Percentiles rank a stretch among this genome's conserved stretches.
Evolutionary conservation across 768 basidiomycete genomes (phyloP).

Genomic region (Lyophyllum shimeji): DNA sequence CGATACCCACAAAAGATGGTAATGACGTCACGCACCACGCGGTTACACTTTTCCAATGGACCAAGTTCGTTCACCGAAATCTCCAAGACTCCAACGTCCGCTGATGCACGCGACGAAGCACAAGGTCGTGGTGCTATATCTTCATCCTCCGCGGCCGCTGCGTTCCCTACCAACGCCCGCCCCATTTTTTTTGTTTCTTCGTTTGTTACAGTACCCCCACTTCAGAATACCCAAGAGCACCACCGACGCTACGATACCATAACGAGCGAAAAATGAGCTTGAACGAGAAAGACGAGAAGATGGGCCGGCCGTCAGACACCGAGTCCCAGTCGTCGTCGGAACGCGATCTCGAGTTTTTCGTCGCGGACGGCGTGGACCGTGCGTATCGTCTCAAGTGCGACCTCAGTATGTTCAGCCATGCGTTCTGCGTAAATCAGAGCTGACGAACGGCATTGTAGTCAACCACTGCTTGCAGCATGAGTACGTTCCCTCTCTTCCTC

Average conservation of each 20-base stretch:
- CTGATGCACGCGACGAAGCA: no score
- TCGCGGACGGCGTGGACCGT: slow-evolving; percentile 15
- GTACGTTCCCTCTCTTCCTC: slow-evolving; percentile 22
- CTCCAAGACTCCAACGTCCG: no score
- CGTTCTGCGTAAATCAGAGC: not conserved
- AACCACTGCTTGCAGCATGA: slow-evolving; percentile 47
- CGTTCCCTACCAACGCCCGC: no score
- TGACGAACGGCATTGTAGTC: slow-evolving; percentile 25
- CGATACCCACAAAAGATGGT: no score
- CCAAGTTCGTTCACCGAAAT: no score
- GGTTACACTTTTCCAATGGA: no score
- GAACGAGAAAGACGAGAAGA: slow-evolving; percentile 6
- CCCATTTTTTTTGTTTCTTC: not conserved
- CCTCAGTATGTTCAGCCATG: slow-evolving; percentile 14
- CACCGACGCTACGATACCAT: not conserved
- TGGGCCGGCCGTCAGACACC: not conserved
- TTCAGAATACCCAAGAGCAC: not conserved
- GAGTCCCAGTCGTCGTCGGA: slow-evolving; percentile 8
- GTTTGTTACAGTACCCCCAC: not conserved
- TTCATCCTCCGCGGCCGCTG: no score
- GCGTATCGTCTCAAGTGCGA: slow-evolving; percentile 22
- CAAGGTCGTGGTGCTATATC: no score
- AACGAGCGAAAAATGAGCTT: not conserved
- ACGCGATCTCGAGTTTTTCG: not conserved
- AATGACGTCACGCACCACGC: no score